Percentiles rank a stretch among this genome's conserved stretches.
phyloP scores from a whole-genome alignment of 805 yeast genomes.

The Komagataella ulmi region DNA sequence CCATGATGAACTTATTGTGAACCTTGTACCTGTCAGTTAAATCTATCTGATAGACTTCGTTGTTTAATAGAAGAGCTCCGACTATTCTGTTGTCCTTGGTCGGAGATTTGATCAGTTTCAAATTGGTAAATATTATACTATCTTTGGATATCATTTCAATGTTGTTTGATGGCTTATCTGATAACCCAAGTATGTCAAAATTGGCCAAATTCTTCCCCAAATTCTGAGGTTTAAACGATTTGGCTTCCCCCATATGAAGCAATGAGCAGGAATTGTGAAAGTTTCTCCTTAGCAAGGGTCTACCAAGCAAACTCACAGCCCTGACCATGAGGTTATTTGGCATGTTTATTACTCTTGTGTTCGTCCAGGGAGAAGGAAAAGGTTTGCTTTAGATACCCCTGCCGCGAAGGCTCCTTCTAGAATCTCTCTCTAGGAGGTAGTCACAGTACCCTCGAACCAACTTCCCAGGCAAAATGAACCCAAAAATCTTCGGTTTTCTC shows the following conservation, averaged over 20 bases:
- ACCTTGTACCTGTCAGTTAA: constrained; percentile 26
- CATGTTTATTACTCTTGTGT: neutral
- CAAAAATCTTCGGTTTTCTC: neutral
- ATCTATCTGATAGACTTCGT: constrained; percentile 50
- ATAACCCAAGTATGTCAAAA: constrained; percentile 29
- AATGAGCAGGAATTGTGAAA: neutral
- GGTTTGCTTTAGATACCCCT: neutral
- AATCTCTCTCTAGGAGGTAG: neutral
- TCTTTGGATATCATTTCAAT: constrained; percentile 36
- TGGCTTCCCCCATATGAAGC: neutral
- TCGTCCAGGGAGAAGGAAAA: neutral
- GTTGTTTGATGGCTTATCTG: constrained; percentile 32
- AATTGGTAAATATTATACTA: constrained; percentile 47
- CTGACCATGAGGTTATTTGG: neutral
- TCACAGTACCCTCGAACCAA: neutral
- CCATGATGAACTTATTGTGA: constrained; percentile 40
- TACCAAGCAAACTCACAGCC: neutral
- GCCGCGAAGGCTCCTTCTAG: neutral
- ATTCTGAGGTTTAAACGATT: constrained; percentile 18
- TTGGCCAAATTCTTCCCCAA: constrained; percentile 24
- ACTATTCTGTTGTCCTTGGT: constrained; percentile 19
- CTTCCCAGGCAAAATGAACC: neutral
- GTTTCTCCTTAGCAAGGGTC: neutral
- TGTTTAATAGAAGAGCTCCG: constrained; percentile 37
- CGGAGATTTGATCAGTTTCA: constrained; percentile 31